Base-by-base conservation (phyloP, 805 yeast species). In the Yarrowia keelungensis region DNA sequence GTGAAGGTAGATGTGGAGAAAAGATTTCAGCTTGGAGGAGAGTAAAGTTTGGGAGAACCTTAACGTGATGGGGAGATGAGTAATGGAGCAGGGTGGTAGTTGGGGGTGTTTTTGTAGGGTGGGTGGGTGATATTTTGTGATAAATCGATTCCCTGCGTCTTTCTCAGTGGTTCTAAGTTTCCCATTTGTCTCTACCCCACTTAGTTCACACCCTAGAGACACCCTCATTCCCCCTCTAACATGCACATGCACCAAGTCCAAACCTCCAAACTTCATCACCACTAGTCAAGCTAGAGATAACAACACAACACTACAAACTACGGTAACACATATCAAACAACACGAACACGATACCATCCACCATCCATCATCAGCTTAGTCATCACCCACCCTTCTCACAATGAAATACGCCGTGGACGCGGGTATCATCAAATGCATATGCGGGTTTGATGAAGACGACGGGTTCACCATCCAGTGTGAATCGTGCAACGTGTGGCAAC, bases 401-500 rank as follows among this genome's bases (percentile, higher is more conserved):
- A 59, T 49, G 56, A 62, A 62, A 47, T 62, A 62, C 56, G 67
- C 67, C 2, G 67, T 75, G 5, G 97, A 93, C 76, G 83, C 94
- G 1, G 97, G 97, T 0, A 79, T 87, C 0, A 93, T 94, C 68
- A 91, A 97, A 1, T 94, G 98, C 79, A 86, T 93, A 9, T 94
- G 98, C 81, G 92, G 87, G 0, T 87, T 83, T 73, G 91, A 87
- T 70, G 97, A 93, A 71, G 98, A 94, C 78, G 98, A 93, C 77
- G 97, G 97, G 0, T 91, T 91, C 77, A 93, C 98, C 1, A 90
- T 93, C 70, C 97, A 94, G 77, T 93, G 98, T 80, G 97, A 92
- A 76, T 83, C 86, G 42, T 93, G 98, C 77, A 88, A 85, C 77
- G 86, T 97, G 71, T 93, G 98, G 98, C 97, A 93, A 76, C 98